phyloP scores from a whole-genome alignment of 495 filamentous ascomycete genomes.

The Penicillium turbatum region DNA sequence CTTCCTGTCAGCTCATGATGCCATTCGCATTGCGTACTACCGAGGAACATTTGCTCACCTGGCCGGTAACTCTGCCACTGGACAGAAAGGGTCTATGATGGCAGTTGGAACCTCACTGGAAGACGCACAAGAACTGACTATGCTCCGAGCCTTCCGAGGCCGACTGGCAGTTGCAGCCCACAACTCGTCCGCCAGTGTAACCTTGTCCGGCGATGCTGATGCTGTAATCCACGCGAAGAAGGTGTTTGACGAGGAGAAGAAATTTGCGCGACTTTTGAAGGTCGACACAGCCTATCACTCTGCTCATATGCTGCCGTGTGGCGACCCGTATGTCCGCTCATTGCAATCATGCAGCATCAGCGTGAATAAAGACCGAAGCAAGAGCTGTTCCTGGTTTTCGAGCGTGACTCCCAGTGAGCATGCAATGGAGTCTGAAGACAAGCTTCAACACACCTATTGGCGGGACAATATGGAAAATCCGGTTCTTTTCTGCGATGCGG shows the following conservation, averaged over 20 bases:
- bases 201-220: slow-evolving; percentile 30
- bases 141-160: neutral
- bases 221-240: slow-evolving; percentile 22
- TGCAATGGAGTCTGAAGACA: neutral
- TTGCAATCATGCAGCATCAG: slow-evolving; percentile 15
- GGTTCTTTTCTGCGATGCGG: slow-evolving; percentile 6
- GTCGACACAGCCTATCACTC: slow-evolving; percentile 39
- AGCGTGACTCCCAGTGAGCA: slow-evolving; percentile 7
- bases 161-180: slow-evolving; percentile 21
- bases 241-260: slow-evolving; percentile 4
- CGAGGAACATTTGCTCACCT: slow-evolving; percentile 30
- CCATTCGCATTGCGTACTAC: slow-evolving; percentile 48
- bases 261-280: slow-evolving; percentile 33
- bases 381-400: slow-evolving; percentile 1
- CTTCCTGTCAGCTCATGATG: slow-evolving; percentile 22
- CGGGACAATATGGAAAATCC: slow-evolving; percentile 5
- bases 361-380: neutral
- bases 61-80: slow-evolving; percentile 7
- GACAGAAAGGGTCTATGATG: slow-evolving; percentile 46
- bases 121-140: slow-evolving; percentile 38
- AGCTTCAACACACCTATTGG: slow-evolving; percentile 7
- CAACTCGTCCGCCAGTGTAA: slow-evolving; percentile 31
- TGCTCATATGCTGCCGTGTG: slow-evolving; percentile 33
- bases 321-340: slow-evolving; percentile 34
- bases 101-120: slow-evolving; percentile 44